Base-by-base conservation (phyloP, 169 alveolate species). In the Theileria annulata region DNA sequence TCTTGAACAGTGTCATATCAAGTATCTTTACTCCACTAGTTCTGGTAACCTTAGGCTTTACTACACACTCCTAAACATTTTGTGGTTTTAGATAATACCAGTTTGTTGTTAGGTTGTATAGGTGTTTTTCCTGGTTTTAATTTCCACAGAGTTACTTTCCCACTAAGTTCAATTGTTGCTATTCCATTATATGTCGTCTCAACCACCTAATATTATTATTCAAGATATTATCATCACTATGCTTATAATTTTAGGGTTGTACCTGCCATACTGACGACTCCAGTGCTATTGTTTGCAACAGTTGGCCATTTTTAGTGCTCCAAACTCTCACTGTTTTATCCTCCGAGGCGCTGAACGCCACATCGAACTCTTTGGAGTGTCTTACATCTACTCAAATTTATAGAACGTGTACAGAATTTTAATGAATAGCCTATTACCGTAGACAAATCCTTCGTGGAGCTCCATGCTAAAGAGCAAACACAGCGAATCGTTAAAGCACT, bases 221-320 rank as follows among this genome's bases (percentile, higher is more conserved):
- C 47, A 35, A 8, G 47, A 35, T 35, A 35, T 35, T 35, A 35
- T 35, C 47, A 35, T 5, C 47, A 35, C 15, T 13, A 30, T 23
- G 3, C 23, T 56, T 71, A 51, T 12, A 1, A 3, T n/a, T 4
- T 3, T 68, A 2, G 0, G 54, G 30, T n/a, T 69, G 9, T 28
- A 79, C 88, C 85, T 75, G 77, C 89, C 89, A 82, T 5, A 82
- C 60, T 25, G 89, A 75, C 35, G 89, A 76, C 27, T 64, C 86
- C 15, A 69, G 33, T 9, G 30, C 12, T 31, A 82, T 15, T 60
- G 33, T 0, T 3, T 82, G 89, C 19, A 82, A 54, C 28, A 42
- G 51, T 9, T 56, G 49, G 15, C 89, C 89, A 8, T 19, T 68
- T 8, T 19, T 60, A 0, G 56, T 54, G 69, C 75, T 75, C 89